phyloP scores from a whole-genome alignment of 1,139 yeast species.

The Debaryomyces singareniensis region DNA sequence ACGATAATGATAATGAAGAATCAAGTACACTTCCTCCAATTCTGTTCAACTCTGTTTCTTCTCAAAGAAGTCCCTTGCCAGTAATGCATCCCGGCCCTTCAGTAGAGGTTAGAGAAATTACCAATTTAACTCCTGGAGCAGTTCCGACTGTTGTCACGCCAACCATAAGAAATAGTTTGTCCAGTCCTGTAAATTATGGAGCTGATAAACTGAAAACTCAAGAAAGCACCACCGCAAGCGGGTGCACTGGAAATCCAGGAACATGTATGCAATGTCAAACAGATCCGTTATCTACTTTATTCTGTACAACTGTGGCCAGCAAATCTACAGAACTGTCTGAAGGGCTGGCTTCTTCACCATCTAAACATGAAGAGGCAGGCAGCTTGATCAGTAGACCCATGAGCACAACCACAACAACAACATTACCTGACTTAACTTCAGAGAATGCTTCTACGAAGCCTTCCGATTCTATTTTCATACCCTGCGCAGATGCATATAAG shows the following conservation, averaged over 20 bases:
- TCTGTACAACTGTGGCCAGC: conserved; percentile 79
- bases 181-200: conserved; percentile 1
- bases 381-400: conserved; percentile 1
- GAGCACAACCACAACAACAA: conserved; percentile 9
- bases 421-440: conserved; percentile 7
- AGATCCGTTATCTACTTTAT: conserved; percentile 85
- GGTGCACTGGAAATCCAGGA: conserved; percentile 88
- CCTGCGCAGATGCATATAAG: conserved; percentile 84
- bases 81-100: conserved; percentile 67
- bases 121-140: conserved; percentile 38
- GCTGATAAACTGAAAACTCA: conserved; percentile 7
- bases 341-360: conserved; percentile 4
- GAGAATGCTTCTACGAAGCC: conserved; percentile 4
- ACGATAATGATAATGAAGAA: conserved; percentile 10
- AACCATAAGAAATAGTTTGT: conserved; percentile 12
- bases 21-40: conserved; percentile 32
- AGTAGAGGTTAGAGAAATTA: conserved; percentile 42
- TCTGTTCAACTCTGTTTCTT: conserved; percentile 17
- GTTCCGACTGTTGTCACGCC: conserved; percentile 32
- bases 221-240: conserved; percentile 18
- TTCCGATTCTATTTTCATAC: conserved; percentile 49
- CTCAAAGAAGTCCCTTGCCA: conserved; percentile 35
- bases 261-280: conserved; percentile 77
- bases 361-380: conserved; percentile 6
- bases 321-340: conserved; percentile 20